These are phyloP conservation scores for Purpureocillium takamizusanense DNA, from an alignment of 2,329 filamentous ascomycete species.

Conservation along the genomic window DNA sequence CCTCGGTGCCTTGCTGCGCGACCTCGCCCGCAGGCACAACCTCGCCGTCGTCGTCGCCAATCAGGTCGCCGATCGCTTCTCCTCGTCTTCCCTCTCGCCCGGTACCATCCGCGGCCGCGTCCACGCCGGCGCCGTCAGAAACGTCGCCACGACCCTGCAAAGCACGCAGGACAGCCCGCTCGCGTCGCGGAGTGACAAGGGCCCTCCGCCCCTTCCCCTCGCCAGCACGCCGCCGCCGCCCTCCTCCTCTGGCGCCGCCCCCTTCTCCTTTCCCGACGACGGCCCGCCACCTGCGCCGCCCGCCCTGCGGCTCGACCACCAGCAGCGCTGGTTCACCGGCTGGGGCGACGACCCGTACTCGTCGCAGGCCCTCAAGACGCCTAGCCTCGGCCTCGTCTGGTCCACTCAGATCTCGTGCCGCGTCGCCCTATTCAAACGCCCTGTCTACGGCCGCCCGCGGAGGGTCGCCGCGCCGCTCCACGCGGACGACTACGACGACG, in stretches of 20 bases:
- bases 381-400: slow-evolving; percentile 82
- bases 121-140: neutral
- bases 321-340: slow-evolving; percentile 90
- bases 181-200: slow-evolving; percentile 31
- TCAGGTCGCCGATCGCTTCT: slow-evolving; percentile 86
- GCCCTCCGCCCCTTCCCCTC: slow-evolving; percentile 18
- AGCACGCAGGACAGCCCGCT: slow-evolving; percentile 38
- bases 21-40: slow-evolving; percentile 63
- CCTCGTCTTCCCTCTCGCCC: slow-evolving; percentile 7
- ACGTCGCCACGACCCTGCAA: neutral
- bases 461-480: slow-evolving; percentile 23
- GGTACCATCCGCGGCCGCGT: neutral
- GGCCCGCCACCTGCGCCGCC: slow-evolving; percentile 25
- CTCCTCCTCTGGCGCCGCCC: slow-evolving; percentile 25
- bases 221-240: slow-evolving; percentile 25
- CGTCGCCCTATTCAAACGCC: slow-evolving; percentile 69
- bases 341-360: slow-evolving; percentile 67
- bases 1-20: slow-evolving; percentile 65
- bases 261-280: slow-evolving; percentile 20
- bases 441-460: slow-evolving; percentile 36
- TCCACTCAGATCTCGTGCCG: slow-evolving; percentile 79
- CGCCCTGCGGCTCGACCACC: slow-evolving; percentile 70
- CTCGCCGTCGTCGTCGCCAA: slow-evolving; percentile 89
- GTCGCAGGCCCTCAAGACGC: slow-evolving; percentile 59
- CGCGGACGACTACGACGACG: slow-evolving; percentile 31